Percentiles rank a stretch among this genome's conserved stretches.
Conservation (phyloP, 1,284 basidiomycete genomes). For the Irpex sp. region DNA sequence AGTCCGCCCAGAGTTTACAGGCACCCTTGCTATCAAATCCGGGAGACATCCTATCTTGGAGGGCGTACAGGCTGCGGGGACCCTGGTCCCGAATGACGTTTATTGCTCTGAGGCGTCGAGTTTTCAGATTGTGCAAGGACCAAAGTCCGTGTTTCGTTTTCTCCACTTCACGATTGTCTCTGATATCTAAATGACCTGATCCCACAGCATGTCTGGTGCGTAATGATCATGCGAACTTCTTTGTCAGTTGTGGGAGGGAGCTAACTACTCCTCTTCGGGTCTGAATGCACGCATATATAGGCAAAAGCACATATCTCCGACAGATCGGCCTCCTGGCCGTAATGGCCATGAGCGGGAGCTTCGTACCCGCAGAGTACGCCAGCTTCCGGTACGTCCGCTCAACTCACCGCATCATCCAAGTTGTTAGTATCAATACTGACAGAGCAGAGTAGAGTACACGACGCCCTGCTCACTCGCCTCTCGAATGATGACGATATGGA, state of each 20-base stretch:
- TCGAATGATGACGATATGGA: constrained; percentile 92
- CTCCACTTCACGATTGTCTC: not conserved
- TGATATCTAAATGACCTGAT: not conserved
- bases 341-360: constrained; percentile 87
- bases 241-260: too few species aligned
- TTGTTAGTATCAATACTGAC: not conserved
- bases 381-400: constrained; percentile 56
- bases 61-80: constrained; percentile 59
- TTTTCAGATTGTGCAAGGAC: constrained; percentile 87
- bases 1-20: constrained; percentile 88
- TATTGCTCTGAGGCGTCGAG: constrained; percentile 76
- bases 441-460: constrained; percentile 54
- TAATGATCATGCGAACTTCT: not conserved
- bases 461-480: constrained; percentile 78
- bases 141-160: constrained; percentile 56
- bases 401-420: not conserved
- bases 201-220: constrained; percentile 75
- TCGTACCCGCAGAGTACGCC: constrained; percentile 88
- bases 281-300: constrained; percentile 31
- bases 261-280: too few species aligned
- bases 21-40: constrained; percentile 78
- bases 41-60: constrained; percentile 87
- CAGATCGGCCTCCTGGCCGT: constrained; percentile 82
- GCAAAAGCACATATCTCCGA: constrained; percentile 89
- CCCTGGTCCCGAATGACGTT: constrained; percentile 80